phyloP scores from a whole-genome alignment of 2,329 filamentous ascomycete species.

The Paraphoma chrysanthemicola region DNA sequence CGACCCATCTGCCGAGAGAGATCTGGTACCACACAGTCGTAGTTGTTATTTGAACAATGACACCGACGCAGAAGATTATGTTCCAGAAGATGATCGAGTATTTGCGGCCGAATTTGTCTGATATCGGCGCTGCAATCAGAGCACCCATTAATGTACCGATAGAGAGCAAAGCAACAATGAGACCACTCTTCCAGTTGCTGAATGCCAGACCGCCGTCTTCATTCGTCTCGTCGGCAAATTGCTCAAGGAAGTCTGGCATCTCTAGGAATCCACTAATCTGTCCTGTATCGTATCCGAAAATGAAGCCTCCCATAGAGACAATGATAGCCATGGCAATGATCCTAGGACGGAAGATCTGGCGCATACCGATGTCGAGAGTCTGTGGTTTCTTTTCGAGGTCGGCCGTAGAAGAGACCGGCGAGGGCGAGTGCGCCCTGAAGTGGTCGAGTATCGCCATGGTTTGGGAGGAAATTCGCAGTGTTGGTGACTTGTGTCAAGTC shows the following conservation, averaged over 20 bases:
- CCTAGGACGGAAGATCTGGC: constrained; percentile 39
- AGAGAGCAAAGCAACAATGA: constrained; percentile 59
- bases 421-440: constrained; percentile 21
- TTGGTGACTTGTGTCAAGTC: neutral
- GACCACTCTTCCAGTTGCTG: constrained; percentile 40
- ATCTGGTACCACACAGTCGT: constrained; percentile 67
- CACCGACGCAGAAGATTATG: constrained; percentile 69
- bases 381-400: constrained; percentile 39
- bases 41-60: constrained; percentile 70
- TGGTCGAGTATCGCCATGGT: constrained; percentile 31
- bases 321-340: constrained; percentile 43
- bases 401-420: constrained; percentile 30
- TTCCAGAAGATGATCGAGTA: constrained; percentile 68
- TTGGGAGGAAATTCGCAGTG: neutral
- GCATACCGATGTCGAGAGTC: constrained; percentile 26
- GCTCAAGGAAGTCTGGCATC: constrained; percentile 43
- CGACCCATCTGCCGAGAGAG: constrained; percentile 69
- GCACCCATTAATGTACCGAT: constrained; percentile 79
- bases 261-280: constrained; percentile 48
- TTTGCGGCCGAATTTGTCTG: constrained; percentile 67
- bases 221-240: constrained; percentile 33
- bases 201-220: constrained; percentile 31
- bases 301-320: constrained; percentile 47
- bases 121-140: constrained; percentile 63
- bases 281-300: constrained; percentile 40